Evolutionary conservation across 192 early-diverging fungal species (phyloP).

Genomic region (Mortierella hygrophila): DNA sequence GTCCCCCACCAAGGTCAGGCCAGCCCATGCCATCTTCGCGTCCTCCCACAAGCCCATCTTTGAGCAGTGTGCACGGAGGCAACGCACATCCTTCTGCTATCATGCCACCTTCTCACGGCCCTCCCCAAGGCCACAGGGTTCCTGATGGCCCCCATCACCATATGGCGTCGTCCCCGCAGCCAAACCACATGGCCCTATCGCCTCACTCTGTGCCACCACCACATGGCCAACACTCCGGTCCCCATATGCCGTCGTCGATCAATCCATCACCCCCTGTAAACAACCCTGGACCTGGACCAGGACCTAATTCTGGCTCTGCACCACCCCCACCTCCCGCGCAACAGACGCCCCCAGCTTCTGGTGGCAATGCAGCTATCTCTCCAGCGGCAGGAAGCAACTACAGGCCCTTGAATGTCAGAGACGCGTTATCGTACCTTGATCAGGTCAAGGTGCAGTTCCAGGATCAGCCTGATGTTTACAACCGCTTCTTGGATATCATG

Average conservation of each 20-base stretch:
- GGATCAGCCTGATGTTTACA: constrained; percentile 96
- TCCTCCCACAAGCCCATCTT: constrained; percentile 43
- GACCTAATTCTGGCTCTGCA: constrained; percentile 14
- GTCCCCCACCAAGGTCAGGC: constrained; percentile 47
- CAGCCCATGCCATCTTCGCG: constrained; percentile 52
- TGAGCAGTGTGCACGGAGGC: constrained; percentile 31
- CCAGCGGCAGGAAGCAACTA: constrained; percentile 49
- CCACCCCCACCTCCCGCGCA: constrained; percentile 41
- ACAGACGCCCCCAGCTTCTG: constrained; percentile 33
- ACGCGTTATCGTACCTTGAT: constrained; percentile 97
- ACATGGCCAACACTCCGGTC: constrained; percentile 32
- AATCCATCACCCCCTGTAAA: constrained; percentile 44
- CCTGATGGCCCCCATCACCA: constrained; percentile 44
- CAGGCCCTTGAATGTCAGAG: constrained; percentile 87
- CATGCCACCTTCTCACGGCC: constrained; percentile 55
- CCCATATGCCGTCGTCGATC: constrained; percentile 51
- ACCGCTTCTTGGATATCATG: constrained; percentile 99
- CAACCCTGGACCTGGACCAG: constrained; percentile 10
- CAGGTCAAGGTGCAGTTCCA: constrained; percentile 94
- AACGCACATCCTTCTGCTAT: constrained; percentile 44
- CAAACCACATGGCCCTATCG: constrained; percentile 43
- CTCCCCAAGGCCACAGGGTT: constrained; percentile 39
- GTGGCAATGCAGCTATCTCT: constrained; percentile 26
- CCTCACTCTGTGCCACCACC: constrained; percentile 47
- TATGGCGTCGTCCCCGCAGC: constrained; percentile 49